Evolutionary conservation across 441 rosid genomes (phyloP).

Genomic region (Populus hybrid): DNA sequence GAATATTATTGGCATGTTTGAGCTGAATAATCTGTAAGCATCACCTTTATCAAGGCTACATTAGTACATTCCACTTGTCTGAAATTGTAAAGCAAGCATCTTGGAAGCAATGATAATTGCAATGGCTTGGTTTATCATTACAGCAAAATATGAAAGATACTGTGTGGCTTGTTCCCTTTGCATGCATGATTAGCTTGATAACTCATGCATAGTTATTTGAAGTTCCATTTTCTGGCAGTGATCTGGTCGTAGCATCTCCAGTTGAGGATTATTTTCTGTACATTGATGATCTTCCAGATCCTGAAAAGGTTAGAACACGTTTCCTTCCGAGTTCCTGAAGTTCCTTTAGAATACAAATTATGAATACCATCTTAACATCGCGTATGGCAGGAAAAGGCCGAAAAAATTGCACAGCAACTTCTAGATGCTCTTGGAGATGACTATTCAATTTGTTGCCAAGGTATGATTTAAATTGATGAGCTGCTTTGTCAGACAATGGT

Average conservation of each 20-base stretch:
- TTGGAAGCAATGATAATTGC: constrained; percentile 5
- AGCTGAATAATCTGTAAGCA: constrained; percentile 92
- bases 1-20: constrained; percentile 91
- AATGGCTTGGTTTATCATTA: constrained; percentile 9
- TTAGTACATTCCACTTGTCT: constrained; percentile 4
- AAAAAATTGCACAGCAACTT: constrained; percentile 52
- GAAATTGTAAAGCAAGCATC: constrained; percentile 5
- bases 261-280: constrained; percentile 88
- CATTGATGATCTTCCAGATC: constrained; percentile 62
- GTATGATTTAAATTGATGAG: constrained; percentile 30
- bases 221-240: constrained; percentile 50
- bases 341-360: not conserved
- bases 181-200: constrained; percentile 12
- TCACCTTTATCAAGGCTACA: constrained; percentile 12
- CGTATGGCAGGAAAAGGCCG: constrained; percentile 50
- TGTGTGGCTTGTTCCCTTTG: not conserved
- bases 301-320: constrained; percentile 54
- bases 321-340: constrained; percentile 1
- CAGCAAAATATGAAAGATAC: not conserved
- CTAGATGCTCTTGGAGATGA: constrained; percentile 84
- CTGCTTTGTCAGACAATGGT: not conserved
- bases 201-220: constrained; percentile 16
- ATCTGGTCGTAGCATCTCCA: constrained; percentile 92
- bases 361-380: not conserved
- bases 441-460: constrained; percentile 74